phyloP scores from a whole-genome alignment of 495 filamentous ascomycete species.

The Penicillium odoratum region DNA sequence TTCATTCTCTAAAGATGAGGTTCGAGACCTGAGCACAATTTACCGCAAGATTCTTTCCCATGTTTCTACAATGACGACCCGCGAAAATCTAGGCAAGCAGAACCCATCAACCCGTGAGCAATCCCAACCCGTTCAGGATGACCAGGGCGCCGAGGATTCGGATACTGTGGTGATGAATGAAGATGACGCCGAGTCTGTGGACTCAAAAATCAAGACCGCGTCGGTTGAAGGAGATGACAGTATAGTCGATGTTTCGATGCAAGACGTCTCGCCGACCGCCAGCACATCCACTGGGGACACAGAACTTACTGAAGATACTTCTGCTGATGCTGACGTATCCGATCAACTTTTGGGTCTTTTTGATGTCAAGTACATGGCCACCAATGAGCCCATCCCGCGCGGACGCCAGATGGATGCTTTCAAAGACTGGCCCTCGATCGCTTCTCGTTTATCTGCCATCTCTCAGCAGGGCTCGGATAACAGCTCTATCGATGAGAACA shows the following conservation, averaged over 20 bases:
- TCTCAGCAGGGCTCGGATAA: constrained; percentile 14
- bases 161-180: constrained; percentile 71
- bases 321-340: constrained; percentile 37
- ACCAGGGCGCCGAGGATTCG: constrained; percentile 56
- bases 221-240: constrained; percentile 90
- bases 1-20: constrained; percentile 60
- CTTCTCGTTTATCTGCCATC: constrained; percentile 41
- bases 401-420: constrained; percentile 61
- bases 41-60: constrained; percentile 59
- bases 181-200: constrained; percentile 72
- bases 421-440: constrained; percentile 56
- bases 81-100: constrained; percentile 55
- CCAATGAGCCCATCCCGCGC: constrained; percentile 56
- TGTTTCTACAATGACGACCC: constrained; percentile 61
- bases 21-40: constrained; percentile 58
- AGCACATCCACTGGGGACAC: constrained; percentile 28
- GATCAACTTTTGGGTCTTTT: constrained; percentile 67
- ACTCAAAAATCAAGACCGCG: constrained; percentile 66
- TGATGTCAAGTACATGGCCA: constrained; percentile 43
- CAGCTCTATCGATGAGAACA: constrained; percentile 18
- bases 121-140: constrained; percentile 17
- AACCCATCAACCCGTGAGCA: constrained; percentile 1
- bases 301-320: constrained; percentile 5
- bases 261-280: constrained; percentile 48
- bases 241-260: constrained; percentile 88